Base-by-base conservation (phyloP, 257 asterid species). In the Scutellaria baicalensis region DNA sequence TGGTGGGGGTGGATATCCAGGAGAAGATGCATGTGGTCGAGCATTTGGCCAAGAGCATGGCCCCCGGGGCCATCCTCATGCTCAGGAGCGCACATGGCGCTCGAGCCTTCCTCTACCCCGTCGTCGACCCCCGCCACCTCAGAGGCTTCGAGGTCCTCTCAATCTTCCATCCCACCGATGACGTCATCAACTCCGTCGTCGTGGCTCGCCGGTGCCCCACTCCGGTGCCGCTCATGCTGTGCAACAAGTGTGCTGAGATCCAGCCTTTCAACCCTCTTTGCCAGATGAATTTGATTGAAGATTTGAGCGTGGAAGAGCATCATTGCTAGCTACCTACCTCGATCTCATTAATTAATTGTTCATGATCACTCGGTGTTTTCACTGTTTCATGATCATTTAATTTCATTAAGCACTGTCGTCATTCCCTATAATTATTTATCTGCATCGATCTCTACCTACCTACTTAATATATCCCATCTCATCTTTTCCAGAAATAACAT, bases 51-150 rank as follows among this genome's bases (percentile, higher is more conserved):
- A 78, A 72, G 68, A 58, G 72, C 39, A 90, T 92, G 98, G 80
- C 89, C 0, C 90, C 95, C 0, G 97, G 98, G 11, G 96, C 93
- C 6, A 50, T 87, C 6, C 81, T 92, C 50, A 88, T 90, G 96
- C 75, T 92, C 1, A 79, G 98, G 80, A 88, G 96, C 66, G 97
- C 98, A 8, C 98, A 92, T 5, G 98, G 96, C 9, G 95, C 98
- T 0, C 66, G 98, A 0, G 98, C 86, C 9, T 92, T 90, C 38
- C 81, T 92, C 3, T 90, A 90, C 50, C 98, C 98, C 5, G 90
- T 90, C 45, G 85, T 92, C 54, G 98, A 92, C 27, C 80, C 88
- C 9, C 62, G 88, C 6, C 93, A 85, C 51, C 83, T 90, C 0
- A 72, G 76, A 40, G 96, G 97, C 3, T 92, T 92, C 27, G 91